Base-by-base conservation (phyloP, 352 stramenopile genomes). In the Globisporangium irregulare region DNA sequence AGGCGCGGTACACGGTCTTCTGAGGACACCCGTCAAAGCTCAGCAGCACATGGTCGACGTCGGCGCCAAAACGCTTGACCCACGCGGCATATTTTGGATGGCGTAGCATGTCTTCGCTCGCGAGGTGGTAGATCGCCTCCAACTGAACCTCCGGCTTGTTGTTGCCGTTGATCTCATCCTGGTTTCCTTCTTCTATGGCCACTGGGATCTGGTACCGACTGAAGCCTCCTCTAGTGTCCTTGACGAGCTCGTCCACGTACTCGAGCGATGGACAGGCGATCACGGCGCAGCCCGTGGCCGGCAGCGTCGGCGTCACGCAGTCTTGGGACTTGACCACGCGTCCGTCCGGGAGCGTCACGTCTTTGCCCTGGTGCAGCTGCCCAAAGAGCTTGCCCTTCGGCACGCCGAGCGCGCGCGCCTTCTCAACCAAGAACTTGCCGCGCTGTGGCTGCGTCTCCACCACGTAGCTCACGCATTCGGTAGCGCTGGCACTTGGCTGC, bases 381-480 rank as follows among this genome's bases (percentile, higher is more conserved):
- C 88, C 86, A 63, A 92, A 94, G 38, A 93, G 64, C 48, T 82
- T 86, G 4, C 87, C 87, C 68, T 91, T 93, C 0, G 87, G 87
- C 0, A 95, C 87, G 5, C 86, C 87, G 12, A 93, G 67, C 36
- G 78, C 80, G 6, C 81, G n/a, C 1, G 87, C 87, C 29, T 80
- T 82, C 46, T 93, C 77, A 25, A 95, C 82, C 0, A 95, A 62
- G 54, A 95, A 94, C 62, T 94, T 95, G 58, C 88, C 88, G 34
- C 85, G 76, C 63, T 92, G 81, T 22, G 73, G 70, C 3, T 72
- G 77, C n/a, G 86, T 94, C 69, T 93, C 84, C 25, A 92, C 74
- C 22, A 95, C 74, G 69, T 93, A 95, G 51, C 78, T 90, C 55
- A 90, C 83, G 57, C 74, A 80, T 38, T 82, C 75, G 38, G 86